phyloP scores from a whole-genome alignment of 2,329 filamentous ascomycete species.

The Colletotrichum noveboracense region DNA sequence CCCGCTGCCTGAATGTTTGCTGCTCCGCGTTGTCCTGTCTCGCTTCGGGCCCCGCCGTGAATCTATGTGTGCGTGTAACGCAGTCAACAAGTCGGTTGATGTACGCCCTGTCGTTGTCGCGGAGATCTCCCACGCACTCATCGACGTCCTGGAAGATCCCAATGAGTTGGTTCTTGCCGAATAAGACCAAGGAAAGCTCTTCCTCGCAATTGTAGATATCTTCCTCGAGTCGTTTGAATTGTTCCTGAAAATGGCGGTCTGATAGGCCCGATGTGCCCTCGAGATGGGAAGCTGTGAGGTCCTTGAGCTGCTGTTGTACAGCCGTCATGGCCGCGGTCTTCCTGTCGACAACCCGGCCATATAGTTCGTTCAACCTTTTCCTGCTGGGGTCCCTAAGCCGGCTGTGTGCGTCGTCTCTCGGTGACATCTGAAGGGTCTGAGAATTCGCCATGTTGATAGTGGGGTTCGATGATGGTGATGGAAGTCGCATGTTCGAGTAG shows the following conservation, averaged over 20 bases:
- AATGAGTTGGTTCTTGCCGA: neutral
- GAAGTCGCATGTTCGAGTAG: neutral
- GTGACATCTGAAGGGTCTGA: neutral
- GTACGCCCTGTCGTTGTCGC: neutral
- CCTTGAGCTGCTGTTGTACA: neutral
- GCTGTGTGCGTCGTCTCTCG: neutral
- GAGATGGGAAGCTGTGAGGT: neutral
- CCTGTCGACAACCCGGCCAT: neutral
- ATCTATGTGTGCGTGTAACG: neutral
- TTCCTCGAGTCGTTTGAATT: neutral
- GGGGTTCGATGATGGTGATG: neutral
- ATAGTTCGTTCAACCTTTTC: neutral
- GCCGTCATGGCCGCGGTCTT: neutral
- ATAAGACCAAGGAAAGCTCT: neutral
- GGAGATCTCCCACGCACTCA: neutral
- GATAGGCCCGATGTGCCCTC: neutral
- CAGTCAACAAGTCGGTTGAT: neutral
- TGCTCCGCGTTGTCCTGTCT: neutral
- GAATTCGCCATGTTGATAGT: neutral
- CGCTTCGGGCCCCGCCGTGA: neutral
- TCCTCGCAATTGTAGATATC: neutral
- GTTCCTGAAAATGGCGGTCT: neutral
- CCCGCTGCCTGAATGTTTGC: neutral
- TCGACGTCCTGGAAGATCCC: neutral
- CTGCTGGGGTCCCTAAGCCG: neutral